Base-by-base conservation (phyloP, 2,329 filamentous ascomycete species). In the Dothidotthia symphoricarpi region DNA sequence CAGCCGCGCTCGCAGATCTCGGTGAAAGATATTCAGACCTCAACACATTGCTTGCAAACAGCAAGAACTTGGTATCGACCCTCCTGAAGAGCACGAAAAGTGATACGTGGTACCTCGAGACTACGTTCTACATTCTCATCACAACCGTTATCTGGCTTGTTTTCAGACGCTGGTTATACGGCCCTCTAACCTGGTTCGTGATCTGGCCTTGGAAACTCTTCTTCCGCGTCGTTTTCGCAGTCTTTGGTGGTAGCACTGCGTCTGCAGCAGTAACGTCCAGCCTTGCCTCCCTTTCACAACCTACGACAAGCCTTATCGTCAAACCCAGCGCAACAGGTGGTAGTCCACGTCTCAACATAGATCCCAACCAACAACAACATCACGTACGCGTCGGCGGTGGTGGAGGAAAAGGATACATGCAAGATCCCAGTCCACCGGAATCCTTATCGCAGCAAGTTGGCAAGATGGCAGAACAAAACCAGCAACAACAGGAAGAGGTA, bases 31-130 rank as follows among this genome's bases (percentile, higher is more conserved):
- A 98, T 69, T 81, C 76, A 14, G 81, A 82, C 33, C 78, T 97
- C 4, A 88, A 91, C 55, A 79, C 80, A 10, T 77, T 96, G 60
- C 75, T 98, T 25, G 75, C 79, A 3, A 85, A 80, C 39, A 90
- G 86, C 30, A 78, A 80, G 49, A 83, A 82, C 38, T 73, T 98
- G 13, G 78, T 96, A 6, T 81, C 81, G 6, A 88, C 87, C 13
- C 73, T 98, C 30, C 71, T 97, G 31, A 81, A 81, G 45, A 93
- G 87, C 48, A 88, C 94, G 63, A 98, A 98, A 75, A 93, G 85
- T 50, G 93, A 98, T 63, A 96, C 90, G 2, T 98, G 93, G 93
- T 98, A 98, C 64, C 78, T 98, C 24, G 86, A 93, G 68, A 94
- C 87, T 25, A 82, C 90, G 2, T 82, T 97, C 51, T 94, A 90